Conservation (phyloP, 75 land plant genomes). For the Ceratopteris richardii region DNA sequence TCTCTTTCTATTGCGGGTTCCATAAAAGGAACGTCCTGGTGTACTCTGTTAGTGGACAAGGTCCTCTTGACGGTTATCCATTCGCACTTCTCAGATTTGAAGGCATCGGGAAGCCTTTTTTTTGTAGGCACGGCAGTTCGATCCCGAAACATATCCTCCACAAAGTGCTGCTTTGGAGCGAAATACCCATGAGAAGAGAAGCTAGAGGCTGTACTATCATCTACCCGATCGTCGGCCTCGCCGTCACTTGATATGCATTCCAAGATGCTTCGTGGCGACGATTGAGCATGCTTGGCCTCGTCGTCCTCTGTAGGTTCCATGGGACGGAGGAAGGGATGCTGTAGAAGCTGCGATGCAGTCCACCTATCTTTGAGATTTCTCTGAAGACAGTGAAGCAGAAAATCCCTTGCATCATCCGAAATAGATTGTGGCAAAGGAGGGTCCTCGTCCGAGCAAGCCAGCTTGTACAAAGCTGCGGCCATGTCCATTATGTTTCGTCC, state of each 20-base stretch:
- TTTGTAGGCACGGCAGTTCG: too few relatives aligned
- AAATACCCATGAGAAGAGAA: too few relatives aligned
- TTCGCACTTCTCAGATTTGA: too few relatives aligned
- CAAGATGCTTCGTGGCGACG: background rate
- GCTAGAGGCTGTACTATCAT: background rate
- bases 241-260: background rate
- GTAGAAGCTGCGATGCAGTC: constrained; percentile 46
- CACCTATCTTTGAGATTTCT: constrained; percentile 46
- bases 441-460: constrained; percentile 38
- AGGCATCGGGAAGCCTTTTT: too few relatives aligned
- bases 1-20: too few relatives aligned
- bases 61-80: too few relatives aligned
- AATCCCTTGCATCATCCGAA: constrained; percentile 47
- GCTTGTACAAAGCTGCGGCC: constrained; percentile 17
- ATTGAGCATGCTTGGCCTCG: background rate
- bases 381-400: constrained; percentile 47
- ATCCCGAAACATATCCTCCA: too few relatives aligned
- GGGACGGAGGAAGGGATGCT: constrained; percentile 26
- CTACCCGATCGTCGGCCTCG: background rate
- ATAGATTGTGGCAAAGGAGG: constrained; percentile 34
- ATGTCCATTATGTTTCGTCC: constrained; percentile 8
- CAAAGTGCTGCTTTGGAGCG: too few relatives aligned
- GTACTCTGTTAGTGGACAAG: too few relatives aligned
- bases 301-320: background rate
- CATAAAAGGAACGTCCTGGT: too few relatives aligned